A percentile compares a stretch with the other conserved stretches of the same genome.
Conservation (phyloP, 352 stramenopile species). For the Phytopythium mirpurense region DNA sequence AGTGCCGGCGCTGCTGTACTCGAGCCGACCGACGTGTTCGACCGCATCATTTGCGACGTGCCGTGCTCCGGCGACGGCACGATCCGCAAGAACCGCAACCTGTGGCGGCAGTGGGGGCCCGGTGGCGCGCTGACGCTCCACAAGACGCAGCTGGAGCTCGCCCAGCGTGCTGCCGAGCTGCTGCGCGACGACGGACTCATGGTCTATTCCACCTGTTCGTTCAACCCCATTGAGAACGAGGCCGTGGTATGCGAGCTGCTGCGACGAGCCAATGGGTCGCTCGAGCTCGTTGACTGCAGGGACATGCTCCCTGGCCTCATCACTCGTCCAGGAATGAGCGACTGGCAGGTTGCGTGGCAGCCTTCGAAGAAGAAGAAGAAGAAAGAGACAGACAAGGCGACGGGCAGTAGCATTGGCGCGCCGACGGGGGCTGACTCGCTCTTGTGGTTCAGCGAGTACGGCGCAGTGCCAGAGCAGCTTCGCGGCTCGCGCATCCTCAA, state of each 20-base stretch:
- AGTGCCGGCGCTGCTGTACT: constrained; percentile 9
- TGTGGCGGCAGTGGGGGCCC: constrained; percentile 90
- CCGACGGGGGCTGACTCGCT: constrained; percentile 8
- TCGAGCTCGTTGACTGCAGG: constrained; percentile 87
- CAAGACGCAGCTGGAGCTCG: constrained; percentile 91
- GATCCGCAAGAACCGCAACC: constrained; percentile 94
- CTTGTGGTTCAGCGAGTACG: constrained; percentile 57
- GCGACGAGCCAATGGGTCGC: constrained; percentile 69
- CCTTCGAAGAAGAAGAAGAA: constrained; percentile 9
- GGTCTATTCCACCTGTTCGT: constrained; percentile 95
- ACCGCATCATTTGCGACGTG: constrained; percentile 97
- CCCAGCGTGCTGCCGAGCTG: constrained; percentile 84
- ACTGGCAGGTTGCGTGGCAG: constrained; percentile 70
- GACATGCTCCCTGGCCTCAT: constrained; percentile 41
- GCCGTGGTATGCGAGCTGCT: constrained; percentile 92
- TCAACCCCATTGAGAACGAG: constrained; percentile 99
- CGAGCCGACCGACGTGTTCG: constrained; percentile 80
- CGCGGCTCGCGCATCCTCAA: constrained; percentile 52
- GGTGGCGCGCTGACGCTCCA: constrained; percentile 88
- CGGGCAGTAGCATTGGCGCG: too few relatives aligned
- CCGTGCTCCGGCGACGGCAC: constrained; percentile 98
- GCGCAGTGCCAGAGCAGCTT: constrained; percentile 44
- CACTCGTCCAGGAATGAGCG: constrained; percentile 37
- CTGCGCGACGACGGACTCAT: constrained; percentile 88
- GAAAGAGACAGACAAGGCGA: too few relatives aligned